These are phyloP conservation scores for Myochromella boudieri DNA, from an alignment of 768 basidiomycete genomes.

Conservation along the genomic window DNA sequence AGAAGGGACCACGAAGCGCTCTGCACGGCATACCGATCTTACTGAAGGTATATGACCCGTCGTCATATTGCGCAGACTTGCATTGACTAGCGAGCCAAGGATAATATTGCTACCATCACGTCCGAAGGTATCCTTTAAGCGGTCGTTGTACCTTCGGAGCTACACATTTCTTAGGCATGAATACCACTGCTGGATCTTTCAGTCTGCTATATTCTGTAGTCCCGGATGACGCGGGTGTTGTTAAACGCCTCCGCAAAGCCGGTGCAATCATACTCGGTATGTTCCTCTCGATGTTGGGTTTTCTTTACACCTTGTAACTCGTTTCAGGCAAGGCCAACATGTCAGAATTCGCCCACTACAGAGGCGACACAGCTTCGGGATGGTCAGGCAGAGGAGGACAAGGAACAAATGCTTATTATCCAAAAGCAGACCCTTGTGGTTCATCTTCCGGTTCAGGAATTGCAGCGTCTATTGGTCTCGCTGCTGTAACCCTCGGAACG, in stretches of 20 bases:
- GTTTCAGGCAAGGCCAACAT: conserved; percentile 52
- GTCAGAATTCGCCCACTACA: conserved; percentile 52
- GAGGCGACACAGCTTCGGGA: conserved; percentile 47
- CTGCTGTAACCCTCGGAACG: conserved; percentile 45
- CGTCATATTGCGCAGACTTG: no score
- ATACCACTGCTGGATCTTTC: conserved; percentile 47
- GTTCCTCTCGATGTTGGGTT: conserved; percentile 4
- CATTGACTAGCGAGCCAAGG: no score
- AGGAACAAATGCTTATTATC: conserved; percentile 27
- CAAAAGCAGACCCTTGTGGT: conserved; percentile 53
- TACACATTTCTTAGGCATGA: conserved; percentile 36
- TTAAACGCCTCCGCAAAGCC: conserved; percentile 39
- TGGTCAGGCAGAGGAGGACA: conserved; percentile 32
- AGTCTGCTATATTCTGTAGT: conserved; percentile 41
- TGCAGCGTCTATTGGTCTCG: conserved; percentile 51
- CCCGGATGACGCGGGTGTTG: conserved; percentile 45
- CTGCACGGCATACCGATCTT: conserved; percentile 57
- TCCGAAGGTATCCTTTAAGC: conserved; percentile 48
- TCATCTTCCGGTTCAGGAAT: conserved; percentile 60
- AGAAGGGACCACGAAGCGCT: conserved; percentile 40
- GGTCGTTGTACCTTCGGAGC: neutral
- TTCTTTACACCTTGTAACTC: neutral
- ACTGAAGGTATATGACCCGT: conserved; percentile 49
- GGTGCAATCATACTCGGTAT: conserved; percentile 46
- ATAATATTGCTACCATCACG: conserved; percentile 47